Conservation (phyloP, 345 rosid species). For the Carallia pectinifolia region DNA sequence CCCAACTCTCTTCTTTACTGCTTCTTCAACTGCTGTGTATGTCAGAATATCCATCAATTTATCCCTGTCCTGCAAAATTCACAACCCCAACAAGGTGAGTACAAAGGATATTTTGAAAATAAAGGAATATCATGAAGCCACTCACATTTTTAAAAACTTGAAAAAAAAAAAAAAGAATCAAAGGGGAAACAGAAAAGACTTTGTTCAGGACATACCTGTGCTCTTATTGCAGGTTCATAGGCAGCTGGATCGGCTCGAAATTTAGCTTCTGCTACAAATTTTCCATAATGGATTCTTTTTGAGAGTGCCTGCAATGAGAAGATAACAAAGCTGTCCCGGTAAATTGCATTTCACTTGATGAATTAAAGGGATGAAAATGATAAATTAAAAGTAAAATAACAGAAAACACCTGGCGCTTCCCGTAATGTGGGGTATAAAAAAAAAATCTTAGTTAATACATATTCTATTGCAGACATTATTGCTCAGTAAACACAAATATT, state of each 20-base stretch:
- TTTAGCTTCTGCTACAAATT: constrained; percentile 81
- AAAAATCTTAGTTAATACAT: too few relatives aligned
- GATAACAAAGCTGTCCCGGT: background rate
- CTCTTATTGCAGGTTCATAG: constrained; percentile 53
- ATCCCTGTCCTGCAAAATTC: constrained; percentile 41
- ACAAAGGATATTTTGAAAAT: too few relatives aligned
- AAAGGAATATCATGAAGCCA: background rate
- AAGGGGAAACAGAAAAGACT: too few relatives aligned
- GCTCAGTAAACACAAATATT: too few relatives aligned
- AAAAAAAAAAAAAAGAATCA: too few relatives aligned
- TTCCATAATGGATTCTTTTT: constrained; percentile 83
- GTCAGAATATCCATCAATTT: constrained; percentile 58
- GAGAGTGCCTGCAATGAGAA: constrained; percentile 56
- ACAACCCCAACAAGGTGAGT: background rate
- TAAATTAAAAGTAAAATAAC: background rate
- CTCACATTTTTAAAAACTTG: background rate
- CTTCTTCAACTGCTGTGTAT: constrained; percentile 46
- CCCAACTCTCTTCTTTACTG: constrained; percentile 55
- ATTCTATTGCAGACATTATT: too few relatives aligned
- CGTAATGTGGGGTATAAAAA: too few relatives aligned
- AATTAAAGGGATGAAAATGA: background rate
- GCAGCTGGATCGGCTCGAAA: constrained; percentile 60
- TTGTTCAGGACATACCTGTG: constrained; percentile 36
- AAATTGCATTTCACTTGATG: background rate
- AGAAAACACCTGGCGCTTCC: too few relatives aligned